Percentiles rank a stretch among this genome's conserved stretches.
Conservation (phyloP, 2,329 filamentous ascomycete species). For the Drechslerella coelobrocha region DNA sequence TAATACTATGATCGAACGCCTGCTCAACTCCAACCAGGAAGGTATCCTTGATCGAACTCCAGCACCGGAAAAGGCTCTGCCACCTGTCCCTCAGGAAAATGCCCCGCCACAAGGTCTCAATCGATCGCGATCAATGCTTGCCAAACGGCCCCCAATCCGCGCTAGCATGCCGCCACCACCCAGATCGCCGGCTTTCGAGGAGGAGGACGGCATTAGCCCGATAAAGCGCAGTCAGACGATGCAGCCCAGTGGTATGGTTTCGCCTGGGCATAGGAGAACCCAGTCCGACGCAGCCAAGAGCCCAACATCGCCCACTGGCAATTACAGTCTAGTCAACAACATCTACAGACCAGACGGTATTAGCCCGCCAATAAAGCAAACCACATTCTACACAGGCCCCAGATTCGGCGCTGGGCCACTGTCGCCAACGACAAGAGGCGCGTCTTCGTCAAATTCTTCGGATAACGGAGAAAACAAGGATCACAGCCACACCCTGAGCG, state of each 20-base stretch:
- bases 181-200: slow-evolving; percentile 7
- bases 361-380: slow-evolving; percentile 52
- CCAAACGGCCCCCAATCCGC: slow-evolving; percentile 45
- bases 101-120: slow-evolving; percentile 55
- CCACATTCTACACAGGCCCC: slow-evolving; percentile 52
- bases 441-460: slow-evolving; percentile 50
- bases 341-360: slow-evolving; percentile 50
- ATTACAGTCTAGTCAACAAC: slow-evolving; percentile 48
- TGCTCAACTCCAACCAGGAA: slow-evolving; percentile 94
- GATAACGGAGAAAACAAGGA: slow-evolving; percentile 54
- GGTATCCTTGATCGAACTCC: slow-evolving; percentile 77
- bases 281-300: slow-evolving; percentile 59
- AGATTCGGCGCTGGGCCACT: slow-evolving; percentile 42
- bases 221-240: slow-evolving; percentile 40
- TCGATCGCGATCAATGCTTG: slow-evolving; percentile 51
- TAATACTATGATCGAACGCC: slow-evolving; percentile 96
- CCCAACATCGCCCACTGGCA: slow-evolving; percentile 32
- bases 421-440: slow-evolving; percentile 51
- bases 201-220: slow-evolving; percentile 41
- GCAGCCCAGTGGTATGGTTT: slow-evolving; percentile 57
- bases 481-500: slow-evolving; percentile 58
- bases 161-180: slow-evolving; percentile 49
- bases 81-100: slow-evolving; percentile 70
- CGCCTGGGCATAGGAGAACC: slow-evolving; percentile 60
- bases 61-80: slow-evolving; percentile 80